A percentile compares a stretch with the other conserved stretches of the same genome.
phyloP scores from a whole-genome alignment of 192 early-diverging fungal species.

The Phycomyces blakesleeanus region DNA sequence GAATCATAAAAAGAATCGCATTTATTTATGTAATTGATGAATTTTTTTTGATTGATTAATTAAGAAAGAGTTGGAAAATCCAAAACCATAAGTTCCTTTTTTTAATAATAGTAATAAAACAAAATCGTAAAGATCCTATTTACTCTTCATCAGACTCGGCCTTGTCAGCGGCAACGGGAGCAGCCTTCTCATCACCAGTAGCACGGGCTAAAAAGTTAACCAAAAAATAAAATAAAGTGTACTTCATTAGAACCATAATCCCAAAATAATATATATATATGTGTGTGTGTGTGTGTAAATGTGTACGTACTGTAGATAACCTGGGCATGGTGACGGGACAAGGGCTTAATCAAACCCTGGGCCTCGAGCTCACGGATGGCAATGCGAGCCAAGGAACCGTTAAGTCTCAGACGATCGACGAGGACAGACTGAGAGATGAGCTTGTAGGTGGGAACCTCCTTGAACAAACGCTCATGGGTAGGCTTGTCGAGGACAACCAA shows the following conservation, averaged over 20 bases:
- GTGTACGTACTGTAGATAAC: constrained; percentile 64
- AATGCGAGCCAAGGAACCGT: constrained; percentile 93
- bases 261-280: no score
- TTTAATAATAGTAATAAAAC: no score
- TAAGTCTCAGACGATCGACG: constrained; percentile 97
- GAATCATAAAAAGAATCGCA: no score
- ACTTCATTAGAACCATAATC: no score
- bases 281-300: no score
- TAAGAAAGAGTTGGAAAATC: no score
- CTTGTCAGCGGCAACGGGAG: constrained; percentile 1
- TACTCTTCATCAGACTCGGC: constrained; percentile 12
- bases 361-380: constrained; percentile 91
- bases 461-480: constrained; percentile 97
- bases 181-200: constrained; percentile 37
- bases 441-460: constrained; percentile 99
- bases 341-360: constrained; percentile 88
- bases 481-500: constrained; percentile 94
- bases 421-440: constrained; percentile 97
- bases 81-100: no score
- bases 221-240: neutral
- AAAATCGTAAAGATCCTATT: neutral
- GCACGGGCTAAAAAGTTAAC: constrained; percentile 27
- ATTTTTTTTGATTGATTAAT: no score
- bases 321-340: constrained; percentile 90
- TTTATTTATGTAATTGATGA: no score